phyloP scores from a whole-genome alignment of 495 filamentous ascomycete species.

The Neurospora intermedia region DNA sequence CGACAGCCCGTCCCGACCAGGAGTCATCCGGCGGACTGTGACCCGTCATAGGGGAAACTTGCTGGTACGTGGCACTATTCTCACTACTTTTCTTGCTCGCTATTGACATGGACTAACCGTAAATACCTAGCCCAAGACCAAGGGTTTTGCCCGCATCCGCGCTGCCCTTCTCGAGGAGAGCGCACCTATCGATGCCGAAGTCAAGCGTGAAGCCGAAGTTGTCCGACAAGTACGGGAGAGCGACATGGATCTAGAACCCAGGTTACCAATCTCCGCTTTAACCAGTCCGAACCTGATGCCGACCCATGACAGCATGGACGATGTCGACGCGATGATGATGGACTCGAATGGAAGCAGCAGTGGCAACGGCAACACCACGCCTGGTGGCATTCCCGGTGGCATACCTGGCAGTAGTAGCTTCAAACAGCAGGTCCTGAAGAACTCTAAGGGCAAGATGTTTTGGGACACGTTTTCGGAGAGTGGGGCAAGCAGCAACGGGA shows the following conservation, averaged over 20 bases:
- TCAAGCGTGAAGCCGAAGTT: constrained; percentile 86
- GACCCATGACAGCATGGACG: constrained; percentile 40
- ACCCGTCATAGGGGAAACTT: constrained; percentile 73
- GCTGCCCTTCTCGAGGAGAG: constrained; percentile 82
- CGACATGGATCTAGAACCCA: constrained; percentile 41
- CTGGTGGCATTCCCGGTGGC: background rate
- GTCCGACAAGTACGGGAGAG: constrained; percentile 84
- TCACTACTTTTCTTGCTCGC: background rate
- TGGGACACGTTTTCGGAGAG: constrained; percentile 66
- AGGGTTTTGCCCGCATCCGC: constrained; percentile 84
- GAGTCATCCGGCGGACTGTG: constrained; percentile 58
- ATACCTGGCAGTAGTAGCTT: constrained; percentile 40
- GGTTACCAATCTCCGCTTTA: constrained; percentile 34
- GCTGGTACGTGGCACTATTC: constrained; percentile 47
- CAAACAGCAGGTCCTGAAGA: constrained; percentile 57
- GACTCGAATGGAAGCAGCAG: constrained; percentile 26
- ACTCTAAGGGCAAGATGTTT: constrained; percentile 62
- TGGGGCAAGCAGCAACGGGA: constrained; percentile 34
- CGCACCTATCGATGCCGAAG: constrained; percentile 76
- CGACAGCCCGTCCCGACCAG: constrained; percentile 34
- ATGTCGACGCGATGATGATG: constrained; percentile 50
- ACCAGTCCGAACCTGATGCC: constrained; percentile 36
- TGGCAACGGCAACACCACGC: constrained; percentile 38
- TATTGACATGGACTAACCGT: constrained; percentile 3
- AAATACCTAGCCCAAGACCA: constrained; percentile 65